Base-by-base conservation (phyloP, 169 alveolate genomes). In the Cyclospora cayetanensis region DNA sequence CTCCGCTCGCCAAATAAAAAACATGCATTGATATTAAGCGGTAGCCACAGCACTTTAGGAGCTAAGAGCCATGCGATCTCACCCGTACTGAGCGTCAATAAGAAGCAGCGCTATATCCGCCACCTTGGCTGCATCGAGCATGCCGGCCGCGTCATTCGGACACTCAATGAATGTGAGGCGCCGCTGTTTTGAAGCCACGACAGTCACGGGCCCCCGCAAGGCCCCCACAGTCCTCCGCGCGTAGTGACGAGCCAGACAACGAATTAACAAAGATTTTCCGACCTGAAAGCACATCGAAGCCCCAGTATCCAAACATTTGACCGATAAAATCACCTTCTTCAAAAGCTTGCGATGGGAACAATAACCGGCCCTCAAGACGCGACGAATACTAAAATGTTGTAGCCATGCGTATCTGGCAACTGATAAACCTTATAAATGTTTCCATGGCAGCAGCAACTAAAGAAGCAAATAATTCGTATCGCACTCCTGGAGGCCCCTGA, bases 221-320 rank as follows among this genome's bases (percentile, higher is more conserved):
- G 88, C 92, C 60, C 88, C 65, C 22, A 96, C 92, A 22, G 94
- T 95, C 84, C 97, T 97, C 92, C 95, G 97, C 25, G 99, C 97
- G 95, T 98, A 99, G 94, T 98, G 98, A 92, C 97, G 97, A 35
- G 98, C 99, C 53, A 99, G 94, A 5, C 99, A 98, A 92, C 98
- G 98, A 41, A 99, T 98, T 41, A 99, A 94, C 25, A 99, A 99
- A 29, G 99, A 95, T 95, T 99, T 99, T 3, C 99, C 99, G 88
- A 12, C 99, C 99, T 93, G 97, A 98, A 35, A 97, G 97, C 25
- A 96, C 31, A 95, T 91, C 46, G 90, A 93, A n/a, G n/a, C n/a
- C n/a, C n/a, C n/a, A n/a, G n/a, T n/a, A n/a, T n/a, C n/a, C n/a
- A n/a, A n/a, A n/a, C n/a, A n/a, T n/a, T n/a, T n/a, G n/a, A n/a